phyloP scores from a whole-genome alignment of 2,329 filamentous ascomycete species.

The Trichoderma brevicompactum region DNA sequence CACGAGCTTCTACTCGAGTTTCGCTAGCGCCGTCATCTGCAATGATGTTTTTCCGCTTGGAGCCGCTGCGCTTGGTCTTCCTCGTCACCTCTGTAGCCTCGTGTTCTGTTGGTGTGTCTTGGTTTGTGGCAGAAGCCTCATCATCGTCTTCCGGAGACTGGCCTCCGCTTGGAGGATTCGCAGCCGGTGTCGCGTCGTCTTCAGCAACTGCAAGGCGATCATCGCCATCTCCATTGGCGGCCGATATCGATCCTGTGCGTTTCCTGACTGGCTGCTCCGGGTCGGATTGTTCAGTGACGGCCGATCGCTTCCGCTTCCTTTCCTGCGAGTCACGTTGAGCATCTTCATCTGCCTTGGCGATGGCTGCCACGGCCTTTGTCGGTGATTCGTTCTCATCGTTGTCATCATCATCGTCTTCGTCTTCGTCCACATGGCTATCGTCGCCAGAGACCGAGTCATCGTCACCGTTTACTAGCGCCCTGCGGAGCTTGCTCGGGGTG shows the following conservation, averaged over 20 bases:
- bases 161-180: slow-evolving; percentile 44
- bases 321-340: slow-evolving; percentile 43
- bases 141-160: slow-evolving; percentile 55
- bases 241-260: slow-evolving; percentile 55
- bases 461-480: slow-evolving; percentile 46
- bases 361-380: slow-evolving; percentile 37
- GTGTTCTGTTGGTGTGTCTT: slow-evolving; percentile 39
- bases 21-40: slow-evolving; percentile 38
- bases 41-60: slow-evolving; percentile 44
- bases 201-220: slow-evolving; percentile 41
- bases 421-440: slow-evolving; percentile 42
- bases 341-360: slow-evolving; percentile 40
- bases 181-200: slow-evolving; percentile 40
- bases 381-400: slow-evolving; percentile 46
- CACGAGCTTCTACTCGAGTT: slow-evolving; percentile 40
- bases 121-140: slow-evolving; percentile 38
- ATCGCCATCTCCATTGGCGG: slow-evolving; percentile 44
- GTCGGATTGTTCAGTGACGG: slow-evolving; percentile 50
- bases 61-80: slow-evolving; percentile 49
- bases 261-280: slow-evolving; percentile 57
- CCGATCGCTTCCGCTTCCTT: slow-evolving; percentile 58
- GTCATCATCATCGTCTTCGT: slow-evolving; percentile 43
- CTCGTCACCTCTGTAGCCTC: slow-evolving; percentile 42
- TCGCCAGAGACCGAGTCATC: slow-evolving; percentile 49
- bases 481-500: slow-evolving; percentile 77